Evolutionary conservation across 768 basidiomycete genomes (phyloP).

Genomic region (Tulasnella sp.): DNA sequence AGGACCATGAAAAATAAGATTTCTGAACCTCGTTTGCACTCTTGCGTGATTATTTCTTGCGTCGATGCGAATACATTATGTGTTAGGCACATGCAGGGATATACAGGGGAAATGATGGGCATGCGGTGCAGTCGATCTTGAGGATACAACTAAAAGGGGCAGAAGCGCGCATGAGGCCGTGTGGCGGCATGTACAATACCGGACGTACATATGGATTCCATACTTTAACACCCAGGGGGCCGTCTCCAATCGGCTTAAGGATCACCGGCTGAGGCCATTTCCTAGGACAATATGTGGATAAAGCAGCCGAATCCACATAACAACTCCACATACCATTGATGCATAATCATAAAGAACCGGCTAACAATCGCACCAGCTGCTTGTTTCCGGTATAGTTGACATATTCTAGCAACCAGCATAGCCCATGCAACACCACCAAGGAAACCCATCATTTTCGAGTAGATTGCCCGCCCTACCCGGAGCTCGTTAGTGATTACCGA

Average conservation of each 20-base stretch:
- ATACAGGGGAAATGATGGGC: slow-evolving; percentile 99
- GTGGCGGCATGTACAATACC: not conserved
- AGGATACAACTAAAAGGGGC: slow-evolving; percentile 65
- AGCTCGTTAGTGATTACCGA: not conserved
- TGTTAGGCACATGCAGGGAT: slow-evolving; percentile 98
- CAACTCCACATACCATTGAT: slow-evolving; percentile 71
- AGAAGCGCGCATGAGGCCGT: not conserved
- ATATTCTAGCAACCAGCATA: slow-evolving; percentile 97
- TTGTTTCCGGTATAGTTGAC: slow-evolving; percentile 95
- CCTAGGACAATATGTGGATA: slow-evolving; percentile 45
- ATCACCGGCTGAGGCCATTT: slow-evolving; percentile 98
- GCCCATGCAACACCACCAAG: slow-evolving; percentile 99
- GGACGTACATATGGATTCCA: slow-evolving; percentile 88
- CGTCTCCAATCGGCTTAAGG: slow-evolving; percentile 93
- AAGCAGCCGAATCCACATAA: too few species aligned
- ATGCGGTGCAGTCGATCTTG: slow-evolving; percentile 92
- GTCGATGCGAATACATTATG: slow-evolving; percentile 97
- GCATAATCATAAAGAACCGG: slow-evolving; percentile 97
- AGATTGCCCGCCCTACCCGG: slow-evolving; percentile 82
- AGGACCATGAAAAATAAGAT: not conserved
- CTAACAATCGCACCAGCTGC: slow-evolving; percentile 93
- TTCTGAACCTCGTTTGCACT: slow-evolving; percentile 87
- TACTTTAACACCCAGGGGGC: slow-evolving; percentile 85
- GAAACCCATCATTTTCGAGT: slow-evolving; percentile 97
- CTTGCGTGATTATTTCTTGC: slow-evolving; percentile 91